Base-by-base conservation (phyloP, 306 rosid species). In the Pachyrhizus erosus region DNA sequence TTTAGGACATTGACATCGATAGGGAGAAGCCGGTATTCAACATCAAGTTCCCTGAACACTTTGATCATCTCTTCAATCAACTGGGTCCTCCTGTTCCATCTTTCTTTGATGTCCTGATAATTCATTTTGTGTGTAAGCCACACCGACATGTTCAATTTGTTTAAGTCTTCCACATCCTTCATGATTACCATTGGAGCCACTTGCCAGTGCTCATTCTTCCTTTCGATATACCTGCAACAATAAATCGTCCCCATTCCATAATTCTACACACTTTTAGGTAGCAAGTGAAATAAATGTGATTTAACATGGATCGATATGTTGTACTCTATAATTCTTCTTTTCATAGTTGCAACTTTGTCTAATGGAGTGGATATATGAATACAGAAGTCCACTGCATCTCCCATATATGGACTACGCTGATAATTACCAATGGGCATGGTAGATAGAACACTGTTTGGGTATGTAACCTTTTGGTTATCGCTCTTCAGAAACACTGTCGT, bases 181-280 rank as follows among this genome's bases (percentile, higher is more conserved):
- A 21, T 55, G 1, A 55, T 21, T 24, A 55, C 62, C 62, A 26
- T 1, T 87, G 76, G 57, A 82, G 52, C 4, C 87, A 42, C 46
- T 89, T 6, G 85, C 97, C 97, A 92, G 31, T 92, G 94, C 78
- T 91, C 97, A 76, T 84, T 89, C 85, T 88, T 87, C 84, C 54
- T 55, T 55, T 55, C 62, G 9, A 55, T 55, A 55, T 55, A 55
- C 62, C 62, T 55, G 62, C 13, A 55, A 21, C 27, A 21, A 3
- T 54, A 8, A 21, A 54, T 20, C 1, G 0, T 54, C 62, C 12
- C 21, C 21, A 5, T 49, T 49, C 21, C 18, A 3, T n/a, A 51
- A 15, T 17, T 48, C 21, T 48, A 43, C 49, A 43, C 12, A n/a
- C 55, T n/a, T n/a, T n/a, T n/a, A n/a, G n/a, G n/a, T n/a, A n/a